phyloP scores from a whole-genome alignment of 306 rosid genomes.

The Glycyrrhiza uralensis region DNA sequence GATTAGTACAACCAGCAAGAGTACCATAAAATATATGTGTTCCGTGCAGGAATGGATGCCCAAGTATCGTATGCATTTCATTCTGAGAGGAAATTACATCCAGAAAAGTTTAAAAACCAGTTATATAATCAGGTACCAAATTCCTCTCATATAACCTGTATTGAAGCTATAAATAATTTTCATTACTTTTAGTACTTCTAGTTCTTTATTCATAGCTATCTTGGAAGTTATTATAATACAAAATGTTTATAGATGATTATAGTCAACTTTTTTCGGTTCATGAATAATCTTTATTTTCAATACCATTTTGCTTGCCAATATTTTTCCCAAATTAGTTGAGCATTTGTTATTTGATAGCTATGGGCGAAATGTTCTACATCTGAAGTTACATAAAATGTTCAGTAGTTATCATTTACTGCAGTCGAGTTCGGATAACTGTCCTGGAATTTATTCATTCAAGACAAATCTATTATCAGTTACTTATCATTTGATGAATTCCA shows the following conservation, averaged over 20 bases:
- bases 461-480: background rate
- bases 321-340: background rate
- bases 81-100: slow-evolving; percentile 81
- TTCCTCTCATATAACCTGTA: background rate
- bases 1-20: slow-evolving; percentile 11
- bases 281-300: background rate
- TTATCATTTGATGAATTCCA: slow-evolving; percentile 20
- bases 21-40: slow-evolving; percentile 7
- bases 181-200: background rate
- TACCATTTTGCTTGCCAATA: background rate
- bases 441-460: slow-evolving; percentile 14
- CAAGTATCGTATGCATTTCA: slow-evolving; percentile 93
- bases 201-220: background rate
- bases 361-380: background rate
- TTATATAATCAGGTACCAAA: slow-evolving; percentile 72
- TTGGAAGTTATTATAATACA: background rate
- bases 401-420: background rate
- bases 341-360: background rate
- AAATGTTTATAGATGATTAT: background rate
- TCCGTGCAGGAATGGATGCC: slow-evolving; percentile 88
- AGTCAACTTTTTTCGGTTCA: background rate
- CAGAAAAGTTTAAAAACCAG: slow-evolving; percentile 78
- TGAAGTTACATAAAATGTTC: background rate
- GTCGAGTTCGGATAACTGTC: background rate
- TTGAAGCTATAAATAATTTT: background rate